Conservation (phyloP, 192 early-diverging fungal species). For the Gryganskiella cystojenkinii region DNA sequence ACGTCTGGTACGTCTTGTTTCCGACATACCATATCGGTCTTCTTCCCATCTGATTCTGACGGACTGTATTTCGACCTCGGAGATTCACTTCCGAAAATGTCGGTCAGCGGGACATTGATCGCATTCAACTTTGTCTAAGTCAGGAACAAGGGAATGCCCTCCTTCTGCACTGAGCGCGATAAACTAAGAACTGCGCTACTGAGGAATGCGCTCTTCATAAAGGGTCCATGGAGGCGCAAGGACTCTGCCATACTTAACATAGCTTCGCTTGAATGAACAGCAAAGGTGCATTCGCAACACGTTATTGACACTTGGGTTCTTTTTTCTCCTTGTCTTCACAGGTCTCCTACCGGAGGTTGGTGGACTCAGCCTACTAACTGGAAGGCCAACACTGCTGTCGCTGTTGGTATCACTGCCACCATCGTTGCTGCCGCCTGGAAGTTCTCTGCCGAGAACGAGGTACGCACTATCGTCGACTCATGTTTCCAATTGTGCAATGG, state of each 20-base stretch:
- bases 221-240: no score
- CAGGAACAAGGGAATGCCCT: no score
- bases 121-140: no score
- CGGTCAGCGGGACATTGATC: no score
- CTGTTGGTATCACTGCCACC: constrained; percentile 47
- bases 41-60: no score
- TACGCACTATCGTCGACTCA: constrained; percentile 7
- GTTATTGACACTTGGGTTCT: background rate
- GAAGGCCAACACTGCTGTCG: constrained; percentile 57
- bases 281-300: no score
- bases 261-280: no score
- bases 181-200: no score
- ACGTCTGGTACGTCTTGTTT: constrained; percentile 53
- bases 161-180: no score
- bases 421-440: constrained; percentile 63
- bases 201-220: no score
- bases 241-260: no score
- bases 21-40: no score
- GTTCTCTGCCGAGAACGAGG: constrained; percentile 66
- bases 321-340: background rate
- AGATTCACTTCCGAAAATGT: background rate
- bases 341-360: constrained; percentile 68
- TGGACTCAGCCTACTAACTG: constrained; percentile 71
- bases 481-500: background rate
- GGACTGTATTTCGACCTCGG: background rate